These are phyloP conservation scores for Penicillium macrosclerotiorum DNA, from an alignment of 495 filamentous ascomycete genomes.

Conservation along the genomic window DNA sequence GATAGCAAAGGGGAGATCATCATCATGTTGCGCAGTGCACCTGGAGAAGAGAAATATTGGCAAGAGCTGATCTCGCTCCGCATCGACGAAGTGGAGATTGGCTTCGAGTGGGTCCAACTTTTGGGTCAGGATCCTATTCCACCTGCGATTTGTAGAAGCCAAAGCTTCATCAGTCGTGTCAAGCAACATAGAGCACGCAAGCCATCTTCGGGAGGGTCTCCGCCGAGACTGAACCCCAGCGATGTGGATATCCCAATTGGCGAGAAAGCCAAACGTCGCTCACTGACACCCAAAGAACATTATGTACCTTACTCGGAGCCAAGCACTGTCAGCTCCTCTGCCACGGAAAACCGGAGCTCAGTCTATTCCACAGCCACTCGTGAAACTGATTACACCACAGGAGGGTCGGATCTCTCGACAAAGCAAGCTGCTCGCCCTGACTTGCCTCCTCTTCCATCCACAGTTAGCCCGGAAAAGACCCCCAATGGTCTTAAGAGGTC, in stretches of 20 bases:
- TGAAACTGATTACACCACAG: constrained; percentile 36
- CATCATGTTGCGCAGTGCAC: constrained; percentile 70
- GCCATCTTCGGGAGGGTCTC: constrained; percentile 31
- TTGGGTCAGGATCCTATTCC: constrained; percentile 75
- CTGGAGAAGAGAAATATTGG: constrained; percentile 56
- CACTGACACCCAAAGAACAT: constrained; percentile 31
- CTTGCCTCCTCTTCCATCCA: constrained; percentile 30
- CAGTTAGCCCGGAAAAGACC: constrained; percentile 24
- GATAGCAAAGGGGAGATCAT: constrained; percentile 69
- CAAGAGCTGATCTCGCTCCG: constrained; percentile 74
- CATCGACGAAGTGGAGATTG: constrained; percentile 69
- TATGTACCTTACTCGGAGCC: constrained; percentile 37
- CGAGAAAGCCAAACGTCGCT: constrained; percentile 53
- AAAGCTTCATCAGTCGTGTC: constrained; percentile 50
- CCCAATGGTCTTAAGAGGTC: constrained; percentile 50
- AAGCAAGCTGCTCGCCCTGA: constrained; percentile 19
- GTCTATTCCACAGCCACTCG: constrained; percentile 35
- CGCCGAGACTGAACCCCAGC: constrained; percentile 47
- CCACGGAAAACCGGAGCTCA: constrained; percentile 31
- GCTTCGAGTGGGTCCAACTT: constrained; percentile 85
- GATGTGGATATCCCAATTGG: constrained; percentile 71
- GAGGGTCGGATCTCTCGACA: constrained; percentile 23
- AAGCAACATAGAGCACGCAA: constrained; percentile 37
- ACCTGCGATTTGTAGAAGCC: constrained; percentile 52
- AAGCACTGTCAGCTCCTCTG: constrained; percentile 35